phyloP scores from a whole-genome alignment of 2,329 filamentous ascomycete species.

The Paracorniculantispora psalliotae region DNA sequence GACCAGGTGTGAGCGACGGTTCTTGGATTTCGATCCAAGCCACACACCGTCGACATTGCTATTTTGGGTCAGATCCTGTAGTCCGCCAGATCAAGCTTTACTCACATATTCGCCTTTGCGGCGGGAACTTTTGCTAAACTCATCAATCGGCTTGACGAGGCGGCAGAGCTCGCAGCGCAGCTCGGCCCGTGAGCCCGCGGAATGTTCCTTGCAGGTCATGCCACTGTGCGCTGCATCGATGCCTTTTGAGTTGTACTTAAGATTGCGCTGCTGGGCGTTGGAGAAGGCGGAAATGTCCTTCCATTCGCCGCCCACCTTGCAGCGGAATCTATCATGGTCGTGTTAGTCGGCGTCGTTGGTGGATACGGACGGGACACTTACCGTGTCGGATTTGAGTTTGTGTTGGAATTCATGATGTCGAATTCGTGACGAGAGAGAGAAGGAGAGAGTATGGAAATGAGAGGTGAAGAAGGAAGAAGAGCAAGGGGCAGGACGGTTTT shows the following conservation, averaged over 20 bases:
- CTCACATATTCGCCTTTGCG: constrained; percentile 28
- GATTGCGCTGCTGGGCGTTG: constrained; percentile 25
- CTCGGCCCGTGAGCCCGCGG: constrained; percentile 21
- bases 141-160: constrained; percentile 21
- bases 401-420: too few relatives aligned
- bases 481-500: too few relatives aligned
- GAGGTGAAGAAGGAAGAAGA: too few relatives aligned
- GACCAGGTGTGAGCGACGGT: constrained; percentile 24
- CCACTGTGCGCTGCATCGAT: constrained; percentile 28
- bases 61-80: neutral
- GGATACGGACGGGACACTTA: neutral
- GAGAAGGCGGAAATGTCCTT: constrained; percentile 29
- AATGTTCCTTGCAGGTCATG: constrained; percentile 34
- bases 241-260: constrained; percentile 20
- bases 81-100: neutral
- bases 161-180: constrained; percentile 29
- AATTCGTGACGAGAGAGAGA: too few relatives aligned
- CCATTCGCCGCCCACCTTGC: constrained; percentile 15
- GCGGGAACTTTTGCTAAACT: constrained; percentile 27
- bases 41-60: constrained; percentile 32
- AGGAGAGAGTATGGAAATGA: too few relatives aligned
- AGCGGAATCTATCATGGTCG: neutral
- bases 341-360: neutral
- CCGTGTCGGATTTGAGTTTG: too few relatives aligned
- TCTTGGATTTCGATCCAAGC: constrained; percentile 35